Base-by-base conservation (phyloP, 805 yeast genomes). In the Candida nitratophila region DNA sequence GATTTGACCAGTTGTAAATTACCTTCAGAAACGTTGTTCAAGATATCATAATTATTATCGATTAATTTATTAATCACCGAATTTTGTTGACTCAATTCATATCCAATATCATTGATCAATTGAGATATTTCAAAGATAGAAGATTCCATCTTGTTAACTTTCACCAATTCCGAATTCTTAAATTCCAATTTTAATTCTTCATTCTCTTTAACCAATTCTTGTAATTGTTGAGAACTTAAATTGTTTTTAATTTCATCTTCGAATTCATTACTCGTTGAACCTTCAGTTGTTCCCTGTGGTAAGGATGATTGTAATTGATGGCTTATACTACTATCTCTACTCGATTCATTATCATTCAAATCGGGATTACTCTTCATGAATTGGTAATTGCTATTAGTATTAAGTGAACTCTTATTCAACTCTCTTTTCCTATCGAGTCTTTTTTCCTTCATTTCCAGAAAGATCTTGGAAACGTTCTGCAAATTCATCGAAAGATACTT, bases 51-150 rank as follows among this genome's bases (percentile, higher is more conserved):
- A 47, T 86, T 90, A 47, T 81, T 81, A 46, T 81, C 83, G 40
- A 79, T 61, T 49, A 89, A 66, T 34, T 70, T 67, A 41, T 75
- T 70, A 15, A 89, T 83, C 57, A 77, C 81, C 43, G 83, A 83
- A 6, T 83, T 78, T 62, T 89, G 97, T 1, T 77, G 61, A 21
- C 77, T 76, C 40, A 89, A 68, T 57, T 90, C 95, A 44, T 81
- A 69, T 12, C 86, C 73, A 43, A 89, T 68, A 55, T 86, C 93
- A 21, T 81, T 70, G 55, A 89, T 91, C 48, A 90, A 61, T 44
- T 81, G 76, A 1, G 89, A 74, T 37, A 90, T 82, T 55, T 87
- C 96, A 37, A 79, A 58, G 61, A 83, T 79, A 1, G 86, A 75
- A 24, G 66, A 66, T 53, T 82, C 83, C 31, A 84, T 68, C 47